These are phyloP conservation scores for Ophiostoma quercus DNA, from an alignment of 2,329 filamentous ascomycete genomes.

Conservation along the genomic window DNA sequence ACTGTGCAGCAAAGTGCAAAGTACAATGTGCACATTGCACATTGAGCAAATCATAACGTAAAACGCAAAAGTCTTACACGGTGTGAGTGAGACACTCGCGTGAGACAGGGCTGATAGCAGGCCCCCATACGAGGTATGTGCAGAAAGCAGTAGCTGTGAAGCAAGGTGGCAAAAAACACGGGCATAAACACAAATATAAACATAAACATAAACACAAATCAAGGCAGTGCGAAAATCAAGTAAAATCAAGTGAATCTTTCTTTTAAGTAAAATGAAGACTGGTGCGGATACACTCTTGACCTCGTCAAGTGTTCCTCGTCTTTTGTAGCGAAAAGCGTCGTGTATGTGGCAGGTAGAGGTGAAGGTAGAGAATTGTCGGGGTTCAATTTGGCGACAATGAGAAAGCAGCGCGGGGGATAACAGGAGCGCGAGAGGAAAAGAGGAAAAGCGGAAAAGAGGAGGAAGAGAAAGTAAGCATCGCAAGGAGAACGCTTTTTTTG, in stretches of 20 bases:
- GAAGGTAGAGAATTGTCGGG: not conserved
- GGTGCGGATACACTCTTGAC: not conserved
- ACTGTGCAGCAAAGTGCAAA: not conserved
- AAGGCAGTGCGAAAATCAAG: not conserved
- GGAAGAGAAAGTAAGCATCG: slow-evolving; percentile 1
- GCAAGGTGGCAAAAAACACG: not conserved
- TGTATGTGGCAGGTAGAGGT: not conserved
- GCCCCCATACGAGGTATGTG: not conserved
- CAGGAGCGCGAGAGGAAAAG: not conserved
- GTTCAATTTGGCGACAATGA: slow-evolving; percentile 16
- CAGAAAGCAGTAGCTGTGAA: not conserved
- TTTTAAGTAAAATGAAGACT: slow-evolving; percentile 12
- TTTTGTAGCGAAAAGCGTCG: not conserved
- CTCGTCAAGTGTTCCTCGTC: not conserved
- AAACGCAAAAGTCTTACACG: not conserved
- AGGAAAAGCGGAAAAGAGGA: not conserved
- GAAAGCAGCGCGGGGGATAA: slow-evolving; percentile 5
- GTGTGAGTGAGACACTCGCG: not conserved
- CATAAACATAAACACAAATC: not conserved
- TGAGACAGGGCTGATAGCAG: not conserved
- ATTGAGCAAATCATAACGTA: not conserved
- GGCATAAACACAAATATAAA: not conserved
- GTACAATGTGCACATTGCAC: not conserved
- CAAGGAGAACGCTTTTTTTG: slow-evolving; percentile 13
- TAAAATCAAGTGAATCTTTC: slow-evolving; percentile 12